Evolutionary conservation across 352 stramenopile species (phyloP).

Genomic region (Globisporangium alternatum): DNA sequence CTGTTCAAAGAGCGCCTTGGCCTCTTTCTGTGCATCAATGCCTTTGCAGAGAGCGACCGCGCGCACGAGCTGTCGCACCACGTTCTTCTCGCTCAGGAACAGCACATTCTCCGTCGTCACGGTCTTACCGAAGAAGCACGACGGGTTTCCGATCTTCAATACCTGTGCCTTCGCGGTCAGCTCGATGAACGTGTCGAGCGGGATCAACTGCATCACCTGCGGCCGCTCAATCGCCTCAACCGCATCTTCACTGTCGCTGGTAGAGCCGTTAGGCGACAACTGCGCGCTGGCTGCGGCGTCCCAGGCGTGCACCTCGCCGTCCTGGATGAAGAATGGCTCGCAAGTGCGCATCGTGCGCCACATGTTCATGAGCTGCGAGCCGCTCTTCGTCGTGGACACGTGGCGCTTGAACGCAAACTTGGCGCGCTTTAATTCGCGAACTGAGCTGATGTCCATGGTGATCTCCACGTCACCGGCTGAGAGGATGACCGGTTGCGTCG

Average conservation of each 20-base stretch:
- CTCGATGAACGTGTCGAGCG: slow-evolving; percentile 28
- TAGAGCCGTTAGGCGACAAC: slow-evolving; percentile 12
- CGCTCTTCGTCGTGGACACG: slow-evolving; percentile 13
- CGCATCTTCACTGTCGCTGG: not conserved
- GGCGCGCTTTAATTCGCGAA: slow-evolving; percentile 12
- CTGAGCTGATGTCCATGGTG: slow-evolving; percentile 8
- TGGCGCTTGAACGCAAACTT: slow-evolving; percentile 26
- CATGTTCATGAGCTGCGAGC: slow-evolving; percentile 23
- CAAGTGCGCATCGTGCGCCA: slow-evolving; percentile 30
- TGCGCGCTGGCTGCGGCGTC: not conserved
- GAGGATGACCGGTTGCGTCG: not conserved
- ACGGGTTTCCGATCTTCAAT: slow-evolving; percentile 15
- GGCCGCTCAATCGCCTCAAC: not conserved
- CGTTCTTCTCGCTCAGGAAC: slow-evolving; percentile 17
- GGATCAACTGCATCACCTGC: slow-evolving; percentile 36
- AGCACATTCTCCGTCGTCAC: not conserved
- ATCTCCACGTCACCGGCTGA: slow-evolving; percentile 11
- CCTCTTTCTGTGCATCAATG: not conserved
- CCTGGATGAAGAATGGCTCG: slow-evolving; percentile 27
- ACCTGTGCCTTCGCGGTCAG: slow-evolving; percentile 12
- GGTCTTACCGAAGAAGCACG: slow-evolving; percentile 27
- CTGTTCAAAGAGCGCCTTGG: slow-evolving; percentile 10
- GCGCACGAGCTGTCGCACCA: slow-evolving; percentile 14
- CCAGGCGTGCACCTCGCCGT: slow-evolving; percentile 1
- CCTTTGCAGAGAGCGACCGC: not conserved